Percentiles rank a stretch among this genome's conserved stretches.
These are phyloP conservation scores for Pythium diclinum DNA, from an alignment of 352 stramenopile species.

Conservation along the genomic window DNA sequence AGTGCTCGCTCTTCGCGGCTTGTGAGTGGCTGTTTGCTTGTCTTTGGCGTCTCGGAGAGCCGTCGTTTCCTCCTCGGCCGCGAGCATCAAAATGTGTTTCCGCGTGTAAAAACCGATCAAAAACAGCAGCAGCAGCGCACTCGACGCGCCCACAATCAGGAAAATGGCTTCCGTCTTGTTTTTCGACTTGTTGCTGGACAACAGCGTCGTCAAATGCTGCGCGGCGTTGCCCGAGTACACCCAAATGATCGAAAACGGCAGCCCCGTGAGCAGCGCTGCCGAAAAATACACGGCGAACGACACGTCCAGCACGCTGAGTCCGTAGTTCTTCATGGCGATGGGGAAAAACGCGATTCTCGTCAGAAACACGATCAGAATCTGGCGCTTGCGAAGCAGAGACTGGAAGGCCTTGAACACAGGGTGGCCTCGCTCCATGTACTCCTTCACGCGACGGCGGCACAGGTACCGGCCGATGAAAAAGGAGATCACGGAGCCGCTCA, in stretches of 20 bases:
- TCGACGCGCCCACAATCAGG: constrained; percentile 50
- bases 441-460: constrained; percentile 52
- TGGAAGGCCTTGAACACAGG: constrained; percentile 68
- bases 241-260: constrained; percentile 75
- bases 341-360: constrained; percentile 79
- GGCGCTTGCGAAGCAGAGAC: constrained; percentile 48
- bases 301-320: constrained; percentile 76
- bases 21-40: neutral
- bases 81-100: constrained; percentile 58
- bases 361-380: constrained; percentile 78
- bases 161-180: constrained; percentile 52
- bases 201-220: constrained; percentile 50
- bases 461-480: constrained; percentile 72
- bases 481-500: constrained; percentile 60
- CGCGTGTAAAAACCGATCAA: constrained; percentile 68
- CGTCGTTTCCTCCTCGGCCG: constrained; percentile 41
- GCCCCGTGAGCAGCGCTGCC: constrained; percentile 58
- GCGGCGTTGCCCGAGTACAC: constrained; percentile 72
- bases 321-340: constrained; percentile 86
- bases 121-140: constrained; percentile 52
- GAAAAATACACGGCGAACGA: constrained; percentile 61
- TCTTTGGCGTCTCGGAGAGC: neutral
- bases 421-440: constrained; percentile 71
- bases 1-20: constrained; percentile 2
- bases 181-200: constrained; percentile 38